Conservation (phyloP, 306 rosid species). For the Gleditsia sinensis region DNA sequence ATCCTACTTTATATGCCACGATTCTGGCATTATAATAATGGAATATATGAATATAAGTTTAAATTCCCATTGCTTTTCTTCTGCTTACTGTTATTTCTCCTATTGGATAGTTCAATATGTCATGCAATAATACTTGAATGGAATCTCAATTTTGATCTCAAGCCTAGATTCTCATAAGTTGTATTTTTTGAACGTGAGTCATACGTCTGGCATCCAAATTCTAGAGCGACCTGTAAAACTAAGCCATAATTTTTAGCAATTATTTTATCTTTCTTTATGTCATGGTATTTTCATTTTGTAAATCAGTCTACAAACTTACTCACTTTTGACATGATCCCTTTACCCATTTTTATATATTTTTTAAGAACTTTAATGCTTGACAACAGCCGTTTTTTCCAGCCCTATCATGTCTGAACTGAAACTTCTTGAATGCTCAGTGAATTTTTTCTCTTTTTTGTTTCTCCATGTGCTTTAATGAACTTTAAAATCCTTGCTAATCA, state of each 20-base stretch:
- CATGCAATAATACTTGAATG: background rate
- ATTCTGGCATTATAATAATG: no score
- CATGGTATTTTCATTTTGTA: background rate
- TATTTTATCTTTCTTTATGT: no score
- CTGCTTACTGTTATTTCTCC: background rate
- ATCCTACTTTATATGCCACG: no score
- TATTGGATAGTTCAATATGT: no score
- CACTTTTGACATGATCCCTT: background rate
- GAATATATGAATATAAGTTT: no score
- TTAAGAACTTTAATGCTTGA: background rate
- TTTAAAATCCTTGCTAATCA: background rate
- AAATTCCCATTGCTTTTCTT: no score
- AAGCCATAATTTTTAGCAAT: background rate
- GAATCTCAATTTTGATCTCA: no score
- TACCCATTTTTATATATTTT: background rate
- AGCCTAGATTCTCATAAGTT: no score
- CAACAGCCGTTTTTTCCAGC: background rate
- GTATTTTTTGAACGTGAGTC: background rate
- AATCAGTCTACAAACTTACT: background rate
- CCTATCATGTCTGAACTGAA: background rate
- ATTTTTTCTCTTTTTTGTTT: background rate
- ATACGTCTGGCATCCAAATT: background rate
- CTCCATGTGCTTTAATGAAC: background rate
- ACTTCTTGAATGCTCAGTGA: background rate
- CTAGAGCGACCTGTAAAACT: background rate